phyloP scores from a whole-genome alignment of 1,284 basidiomycete genomes.

The Vanrija sp. region DNA sequence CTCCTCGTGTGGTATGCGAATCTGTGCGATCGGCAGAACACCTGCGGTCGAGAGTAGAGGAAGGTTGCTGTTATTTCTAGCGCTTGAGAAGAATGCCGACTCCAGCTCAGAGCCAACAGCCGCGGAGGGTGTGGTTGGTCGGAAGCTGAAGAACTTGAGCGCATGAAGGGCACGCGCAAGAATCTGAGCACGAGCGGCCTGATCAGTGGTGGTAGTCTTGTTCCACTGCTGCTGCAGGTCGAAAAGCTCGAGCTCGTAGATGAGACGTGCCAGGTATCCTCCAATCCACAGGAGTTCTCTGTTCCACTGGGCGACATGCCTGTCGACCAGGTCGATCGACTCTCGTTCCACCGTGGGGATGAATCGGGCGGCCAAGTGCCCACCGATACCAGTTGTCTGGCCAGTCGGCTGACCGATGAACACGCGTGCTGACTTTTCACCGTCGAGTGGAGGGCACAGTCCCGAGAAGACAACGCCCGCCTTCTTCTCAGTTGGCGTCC shows the following conservation, averaged over 20 bases:
- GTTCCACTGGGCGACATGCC: constrained; percentile 57
- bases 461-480: constrained; percentile 79
- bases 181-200: constrained; percentile 58
- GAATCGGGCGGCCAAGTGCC: constrained; percentile 86
- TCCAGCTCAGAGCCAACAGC: constrained; percentile 78
- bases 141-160: constrained; percentile 84
- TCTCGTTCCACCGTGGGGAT: constrained; percentile 97
- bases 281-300: constrained; percentile 79
- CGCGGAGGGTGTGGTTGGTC: constrained; percentile 77
- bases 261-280: constrained; percentile 68
- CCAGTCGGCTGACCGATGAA: constrained; percentile 55
- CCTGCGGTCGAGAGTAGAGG: constrained; percentile 78
- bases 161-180: constrained; percentile 71
- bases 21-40: constrained; percentile 63
- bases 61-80: constrained; percentile 52
- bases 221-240: constrained; percentile 47
- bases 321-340: constrained; percentile 78
- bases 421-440: constrained; percentile 45
- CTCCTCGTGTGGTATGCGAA: constrained; percentile 72
- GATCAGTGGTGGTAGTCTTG: constrained; percentile 45
- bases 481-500: constrained; percentile 49
- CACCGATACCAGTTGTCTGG: constrained; percentile 90
- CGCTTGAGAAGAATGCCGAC: constrained; percentile 73
- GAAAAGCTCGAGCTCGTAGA: constrained; percentile 80
- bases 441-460: constrained; percentile 74